phyloP scores from a whole-genome alignment of 139 green algal genomes.

The Chlamydomonas sphaeroides region DNA sequence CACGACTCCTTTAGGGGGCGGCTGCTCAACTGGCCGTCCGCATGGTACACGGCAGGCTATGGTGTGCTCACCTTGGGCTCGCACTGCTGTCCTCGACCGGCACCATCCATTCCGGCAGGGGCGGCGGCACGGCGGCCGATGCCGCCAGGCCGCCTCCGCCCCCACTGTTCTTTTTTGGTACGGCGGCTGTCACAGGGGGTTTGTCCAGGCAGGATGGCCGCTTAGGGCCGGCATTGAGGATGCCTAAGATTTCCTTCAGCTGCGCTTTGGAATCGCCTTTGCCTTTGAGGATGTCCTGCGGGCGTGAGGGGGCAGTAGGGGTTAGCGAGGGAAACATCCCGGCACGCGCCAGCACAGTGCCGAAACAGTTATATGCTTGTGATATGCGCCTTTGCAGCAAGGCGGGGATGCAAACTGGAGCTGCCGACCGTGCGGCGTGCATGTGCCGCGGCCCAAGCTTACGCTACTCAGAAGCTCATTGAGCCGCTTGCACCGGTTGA shows the following conservation, averaged over 20 bases:
- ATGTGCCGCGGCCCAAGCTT: neutral
- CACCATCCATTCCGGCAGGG: no score
- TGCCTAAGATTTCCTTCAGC: slow-evolving; percentile 44
- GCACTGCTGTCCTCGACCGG: no score
- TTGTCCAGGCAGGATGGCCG: slow-evolving; percentile 39
- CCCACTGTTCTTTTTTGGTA: no score
- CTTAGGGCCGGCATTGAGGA: slow-evolving; percentile 32
- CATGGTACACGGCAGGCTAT: no score
- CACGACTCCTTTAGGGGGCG: no score
- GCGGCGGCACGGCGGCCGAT: no score
- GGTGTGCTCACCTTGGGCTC: no score
- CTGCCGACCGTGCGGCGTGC: neutral
- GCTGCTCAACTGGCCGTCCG: no score
- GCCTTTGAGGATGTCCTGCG: slow-evolving; percentile 36
- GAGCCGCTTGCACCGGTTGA: slow-evolving; percentile 33
- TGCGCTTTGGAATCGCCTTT: slow-evolving; percentile 37
- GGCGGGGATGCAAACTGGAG: neutral
- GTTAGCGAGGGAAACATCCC: neutral
- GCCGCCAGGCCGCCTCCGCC: no score
- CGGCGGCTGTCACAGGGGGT: slow-evolving; percentile 11
- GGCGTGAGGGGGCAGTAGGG: neutral
- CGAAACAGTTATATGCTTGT: neutral
- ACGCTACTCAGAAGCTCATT: slow-evolving; percentile 40
- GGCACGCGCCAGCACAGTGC: neutral
- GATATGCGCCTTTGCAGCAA: neutral